Evolutionary conservation across 1,284 basidiomycete species (phyloP).

Genomic region (Coriolopsis trogii): DNA sequence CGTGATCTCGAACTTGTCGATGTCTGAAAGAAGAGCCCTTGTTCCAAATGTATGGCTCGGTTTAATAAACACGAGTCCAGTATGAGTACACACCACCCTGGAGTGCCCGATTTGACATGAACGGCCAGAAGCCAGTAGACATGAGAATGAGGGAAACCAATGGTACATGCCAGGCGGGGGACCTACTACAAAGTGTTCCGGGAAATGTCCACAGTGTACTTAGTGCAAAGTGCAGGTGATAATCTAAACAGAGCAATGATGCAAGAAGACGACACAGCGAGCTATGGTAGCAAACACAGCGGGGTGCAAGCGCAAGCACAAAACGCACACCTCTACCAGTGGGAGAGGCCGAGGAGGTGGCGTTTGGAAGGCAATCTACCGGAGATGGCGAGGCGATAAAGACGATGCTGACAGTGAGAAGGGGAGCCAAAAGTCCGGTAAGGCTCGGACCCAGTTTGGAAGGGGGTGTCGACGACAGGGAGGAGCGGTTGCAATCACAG

Average conservation of each 20-base stretch:
- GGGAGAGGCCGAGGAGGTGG: slow-evolving; percentile 4
- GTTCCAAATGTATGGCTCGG: neutral
- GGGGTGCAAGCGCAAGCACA: neutral
- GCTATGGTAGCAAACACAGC: neutral
- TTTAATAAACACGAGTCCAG: slow-evolving; percentile 7
- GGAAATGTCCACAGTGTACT: no score
- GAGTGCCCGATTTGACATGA: neutral
- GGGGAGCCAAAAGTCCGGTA: slow-evolving; percentile 24
- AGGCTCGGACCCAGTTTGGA: slow-evolving; percentile 24
- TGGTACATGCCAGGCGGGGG: no score
- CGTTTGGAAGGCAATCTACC: slow-evolving; percentile 6
- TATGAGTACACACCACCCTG: neutral
- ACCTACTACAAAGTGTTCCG: no score
- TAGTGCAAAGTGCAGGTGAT: no score
- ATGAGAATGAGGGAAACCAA: neutral
- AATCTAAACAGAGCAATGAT: neutral
- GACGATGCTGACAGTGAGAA: slow-evolving; percentile 11
- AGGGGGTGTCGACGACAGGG: no score
- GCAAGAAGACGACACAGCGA: neutral
- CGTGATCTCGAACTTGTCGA: no score
- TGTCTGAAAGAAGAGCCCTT: neutral
- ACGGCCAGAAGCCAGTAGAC: neutral
- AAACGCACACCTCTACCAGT: no score
- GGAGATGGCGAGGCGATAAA: slow-evolving; percentile 17
- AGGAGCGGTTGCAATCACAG: slow-evolving; percentile 13